Conservation (phyloP, 495 filamentous ascomycete species). For the Aspergillus heteromorphus region DNA sequence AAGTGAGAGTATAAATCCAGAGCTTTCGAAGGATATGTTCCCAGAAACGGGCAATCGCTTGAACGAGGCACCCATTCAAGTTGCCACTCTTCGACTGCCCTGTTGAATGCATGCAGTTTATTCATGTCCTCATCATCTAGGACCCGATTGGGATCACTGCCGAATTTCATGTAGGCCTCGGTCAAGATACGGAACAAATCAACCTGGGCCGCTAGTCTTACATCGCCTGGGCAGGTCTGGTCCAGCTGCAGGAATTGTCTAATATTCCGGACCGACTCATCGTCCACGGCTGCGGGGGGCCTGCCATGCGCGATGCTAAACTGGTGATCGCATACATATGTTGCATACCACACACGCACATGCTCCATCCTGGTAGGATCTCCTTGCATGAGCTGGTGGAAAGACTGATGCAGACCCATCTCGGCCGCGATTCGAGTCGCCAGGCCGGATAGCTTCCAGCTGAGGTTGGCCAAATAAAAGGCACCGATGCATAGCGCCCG, state of each 20-base stretch:
- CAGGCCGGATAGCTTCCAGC: conserved; percentile 32
- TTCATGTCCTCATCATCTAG: conserved; percentile 28
- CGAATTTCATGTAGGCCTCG: conserved; percentile 34
- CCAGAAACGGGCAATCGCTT: conserved; percentile 22
- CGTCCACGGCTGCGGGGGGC: conserved; percentile 20
- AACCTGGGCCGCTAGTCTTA: conserved; percentile 35
- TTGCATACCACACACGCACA: conserved; percentile 23
- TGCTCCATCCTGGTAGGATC: conserved; percentile 10
- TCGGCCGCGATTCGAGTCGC: conserved; percentile 35
- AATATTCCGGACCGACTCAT: conserved; percentile 26
- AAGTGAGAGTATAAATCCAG: conserved; percentile 39
- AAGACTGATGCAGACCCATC: conserved; percentile 28
- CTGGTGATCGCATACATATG: conserved; percentile 27
- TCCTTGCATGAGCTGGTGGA: conserved; percentile 23
- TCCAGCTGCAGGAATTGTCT: too few species aligned
- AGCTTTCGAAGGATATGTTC: conserved; percentile 33
- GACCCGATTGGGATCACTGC: conserved; percentile 30
- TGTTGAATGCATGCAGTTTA: conserved; percentile 26
- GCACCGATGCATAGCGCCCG: conserved; percentile 31
- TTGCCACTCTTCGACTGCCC: conserved; percentile 34
- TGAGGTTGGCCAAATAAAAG: conserved; percentile 34
- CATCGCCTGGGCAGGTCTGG: too few species aligned
- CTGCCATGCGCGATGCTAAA: conserved; percentile 10
- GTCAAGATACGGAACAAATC: conserved; percentile 37
- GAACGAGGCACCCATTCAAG: conserved; percentile 26